Conservation (phyloP, 495 filamentous ascomycete species). For the Lasiosphaeriaceae sp. region DNA sequence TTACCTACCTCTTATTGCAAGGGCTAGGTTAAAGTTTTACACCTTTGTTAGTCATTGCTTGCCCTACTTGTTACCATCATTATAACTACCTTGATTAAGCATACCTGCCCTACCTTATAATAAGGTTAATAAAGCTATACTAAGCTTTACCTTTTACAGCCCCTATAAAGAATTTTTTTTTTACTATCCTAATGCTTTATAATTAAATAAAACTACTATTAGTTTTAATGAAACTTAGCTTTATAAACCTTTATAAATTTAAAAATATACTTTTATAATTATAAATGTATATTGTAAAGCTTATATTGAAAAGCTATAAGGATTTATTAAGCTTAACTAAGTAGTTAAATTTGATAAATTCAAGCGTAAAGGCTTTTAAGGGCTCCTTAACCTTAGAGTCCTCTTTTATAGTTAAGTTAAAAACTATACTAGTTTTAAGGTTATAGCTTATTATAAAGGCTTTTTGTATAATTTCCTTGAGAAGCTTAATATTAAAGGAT, state of each 20-base stretch:
- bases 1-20: no score
- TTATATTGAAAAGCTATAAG: background rate
- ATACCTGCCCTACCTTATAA: background rate
- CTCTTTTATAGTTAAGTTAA: background rate
- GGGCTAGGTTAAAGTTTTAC: no score
- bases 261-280: background rate
- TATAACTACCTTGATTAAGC: no score
- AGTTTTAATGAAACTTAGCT: background rate
- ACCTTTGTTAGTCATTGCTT: no score
- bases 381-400: background rate
- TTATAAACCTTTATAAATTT: background rate
- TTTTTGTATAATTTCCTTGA: background rate
- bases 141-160: background rate
- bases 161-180: background rate
- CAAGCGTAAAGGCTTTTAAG: background rate
- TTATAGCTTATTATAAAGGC: background rate
- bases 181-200: background rate
- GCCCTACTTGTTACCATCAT: no score
- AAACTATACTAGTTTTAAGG: background rate
- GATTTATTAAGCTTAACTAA: background rate
- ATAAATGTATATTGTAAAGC: background rate
- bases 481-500: background rate
- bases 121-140: background rate
- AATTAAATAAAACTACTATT: background rate
- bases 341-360: background rate